Percentiles rank a stretch among this genome's conserved stretches.
These are phyloP conservation scores for Eimeria nieschulzi DNA, from an alignment of 169 alveolate genomes.

Conservation along the genomic window DNA sequence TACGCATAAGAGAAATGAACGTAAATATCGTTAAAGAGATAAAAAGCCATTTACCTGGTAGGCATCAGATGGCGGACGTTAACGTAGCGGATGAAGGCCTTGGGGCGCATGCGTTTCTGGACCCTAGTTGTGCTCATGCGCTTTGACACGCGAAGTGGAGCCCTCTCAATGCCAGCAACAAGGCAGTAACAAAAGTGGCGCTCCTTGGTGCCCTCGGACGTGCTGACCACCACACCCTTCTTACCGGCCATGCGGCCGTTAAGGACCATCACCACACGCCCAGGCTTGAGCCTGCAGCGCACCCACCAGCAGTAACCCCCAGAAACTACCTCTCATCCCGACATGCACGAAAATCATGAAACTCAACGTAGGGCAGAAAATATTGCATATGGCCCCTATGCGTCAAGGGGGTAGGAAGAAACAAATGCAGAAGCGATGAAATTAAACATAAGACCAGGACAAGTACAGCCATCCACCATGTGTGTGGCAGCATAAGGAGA, in stretches of 20 bases:
- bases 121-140: slow-evolving; percentile 94
- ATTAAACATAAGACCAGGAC: too few relatives aligned
- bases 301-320: too few relatives aligned
- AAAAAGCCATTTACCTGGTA: slow-evolving; percentile 89
- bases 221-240: slow-evolving; percentile 96
- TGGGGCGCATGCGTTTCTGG: slow-evolving; percentile 93
- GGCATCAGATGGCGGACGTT: slow-evolving; percentile 99
- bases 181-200: slow-evolving; percentile 95
- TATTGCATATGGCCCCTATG: too few relatives aligned
- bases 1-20: neutral
- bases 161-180: slow-evolving; percentile 97
- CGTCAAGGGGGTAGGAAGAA: too few relatives aligned
- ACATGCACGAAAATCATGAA: too few relatives aligned
- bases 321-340: too few relatives aligned
- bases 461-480: too few relatives aligned
- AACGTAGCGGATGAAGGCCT: slow-evolving; percentile 96
- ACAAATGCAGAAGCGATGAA: too few relatives aligned
- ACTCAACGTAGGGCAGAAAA: too few relatives aligned
- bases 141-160: slow-evolving; percentile 95
- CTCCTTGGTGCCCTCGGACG: slow-evolving; percentile 96
- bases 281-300: slow-evolving; percentile 83
- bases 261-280: slow-evolving; percentile 97
- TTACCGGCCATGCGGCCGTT: slow-evolving; percentile 99
- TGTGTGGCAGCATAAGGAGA: too few relatives aligned
- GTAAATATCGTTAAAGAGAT: neutral